Conservation (phyloP, 2,329 filamentous ascomycete genomes). For the Sphaerulina musiva region DNA sequence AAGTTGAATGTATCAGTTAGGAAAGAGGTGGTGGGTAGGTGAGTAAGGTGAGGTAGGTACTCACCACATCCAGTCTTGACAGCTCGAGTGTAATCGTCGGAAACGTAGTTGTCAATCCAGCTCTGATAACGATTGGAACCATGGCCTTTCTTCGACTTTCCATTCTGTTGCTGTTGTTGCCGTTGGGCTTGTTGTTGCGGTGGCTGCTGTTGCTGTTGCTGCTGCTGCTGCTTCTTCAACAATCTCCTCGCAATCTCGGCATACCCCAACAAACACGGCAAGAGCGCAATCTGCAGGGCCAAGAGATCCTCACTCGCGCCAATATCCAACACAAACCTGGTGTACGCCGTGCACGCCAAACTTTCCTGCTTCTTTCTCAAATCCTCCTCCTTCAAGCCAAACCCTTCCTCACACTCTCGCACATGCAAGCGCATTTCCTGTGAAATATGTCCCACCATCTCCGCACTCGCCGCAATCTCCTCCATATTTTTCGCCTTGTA, state of each 20-base stretch:
- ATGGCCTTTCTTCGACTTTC: too few species aligned
- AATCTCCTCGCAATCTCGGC: slow-evolving; percentile 69
- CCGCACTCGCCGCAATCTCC: slow-evolving; percentile 63
- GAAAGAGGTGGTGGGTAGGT: too few species aligned
- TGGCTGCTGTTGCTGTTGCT: too few species aligned
- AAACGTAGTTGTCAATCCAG: slow-evolving; percentile 87
- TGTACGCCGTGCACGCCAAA: slow-evolving; percentile 74
- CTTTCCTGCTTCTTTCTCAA: slow-evolving; percentile 69
- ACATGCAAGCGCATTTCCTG: slow-evolving; percentile 76
- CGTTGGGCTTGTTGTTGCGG: too few species aligned
- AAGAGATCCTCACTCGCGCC: slow-evolving; percentile 84
- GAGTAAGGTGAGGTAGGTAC: slow-evolving; percentile 20
- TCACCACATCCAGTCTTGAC: slow-evolving; percentile 64
- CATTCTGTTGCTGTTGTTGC: too few species aligned
- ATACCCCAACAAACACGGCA: slow-evolving; percentile 88
- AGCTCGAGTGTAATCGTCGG: slow-evolving; percentile 68
- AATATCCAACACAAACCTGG: slow-evolving; percentile 75
- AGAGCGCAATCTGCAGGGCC: slow-evolving; percentile 73
- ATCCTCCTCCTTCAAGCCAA: slow-evolving; percentile 67
- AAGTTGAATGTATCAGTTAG: too few species aligned
- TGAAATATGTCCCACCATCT: slow-evolving; percentile 69
- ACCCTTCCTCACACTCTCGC: slow-evolving; percentile 65
- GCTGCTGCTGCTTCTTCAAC: slow-evolving; percentile 3
- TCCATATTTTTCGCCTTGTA: slow-evolving; percentile 74
- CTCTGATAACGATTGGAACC: slow-evolving; percentile 60